Percentiles rank a stretch among this genome's conserved stretches.
These are phyloP conservation scores for Diaporthe sp. DNA, from an alignment of 2,329 filamentous ascomycete species.

Conservation along the genomic window DNA sequence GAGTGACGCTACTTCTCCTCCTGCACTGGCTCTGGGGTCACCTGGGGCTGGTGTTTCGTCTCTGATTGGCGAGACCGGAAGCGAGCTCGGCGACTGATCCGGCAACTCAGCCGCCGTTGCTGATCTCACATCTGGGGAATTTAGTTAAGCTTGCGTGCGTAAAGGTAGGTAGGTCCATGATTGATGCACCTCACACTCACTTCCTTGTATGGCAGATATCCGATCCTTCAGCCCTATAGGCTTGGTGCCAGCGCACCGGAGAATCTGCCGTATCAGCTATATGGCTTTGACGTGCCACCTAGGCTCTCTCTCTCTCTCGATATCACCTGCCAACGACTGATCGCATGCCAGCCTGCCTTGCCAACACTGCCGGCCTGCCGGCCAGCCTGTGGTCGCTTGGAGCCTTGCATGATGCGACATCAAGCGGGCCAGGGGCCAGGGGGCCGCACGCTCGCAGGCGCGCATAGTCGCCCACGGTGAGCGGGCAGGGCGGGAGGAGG, in stretches of 20 bases:
- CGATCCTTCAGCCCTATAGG: constrained; percentile 21
- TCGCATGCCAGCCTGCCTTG: neutral
- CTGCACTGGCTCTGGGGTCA: constrained; percentile 3
- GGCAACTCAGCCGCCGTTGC: neutral
- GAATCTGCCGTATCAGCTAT: constrained; percentile 13
- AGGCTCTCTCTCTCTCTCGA: neutral
- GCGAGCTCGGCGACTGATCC: constrained; percentile 4
- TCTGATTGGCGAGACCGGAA: constrained; percentile 22
- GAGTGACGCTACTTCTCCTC: neutral
- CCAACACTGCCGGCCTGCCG: neutral
- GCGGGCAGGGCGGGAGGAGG: constrained; percentile 1
- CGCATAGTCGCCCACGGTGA: constrained; percentile 8
- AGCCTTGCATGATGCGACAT: constrained; percentile 30
- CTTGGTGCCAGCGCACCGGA: neutral
- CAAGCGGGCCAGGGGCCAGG: constrained; percentile 18
- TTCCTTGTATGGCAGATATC: constrained; percentile 15
- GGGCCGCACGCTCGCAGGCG: neutral
- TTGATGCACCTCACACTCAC: neutral
- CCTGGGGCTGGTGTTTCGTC: neutral
- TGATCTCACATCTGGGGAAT: constrained; percentile 5
- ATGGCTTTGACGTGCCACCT: neutral
- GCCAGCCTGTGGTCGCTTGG: constrained; percentile 6
- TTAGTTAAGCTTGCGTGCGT: constrained; percentile 1
- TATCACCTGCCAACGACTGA: neutral
- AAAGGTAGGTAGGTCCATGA: neutral